Evolutionary conservation across 768 basidiomycete species (phyloP), one percentile per base, ranked within the genome.

Genomic region (Lactarius trivialis): DNA sequence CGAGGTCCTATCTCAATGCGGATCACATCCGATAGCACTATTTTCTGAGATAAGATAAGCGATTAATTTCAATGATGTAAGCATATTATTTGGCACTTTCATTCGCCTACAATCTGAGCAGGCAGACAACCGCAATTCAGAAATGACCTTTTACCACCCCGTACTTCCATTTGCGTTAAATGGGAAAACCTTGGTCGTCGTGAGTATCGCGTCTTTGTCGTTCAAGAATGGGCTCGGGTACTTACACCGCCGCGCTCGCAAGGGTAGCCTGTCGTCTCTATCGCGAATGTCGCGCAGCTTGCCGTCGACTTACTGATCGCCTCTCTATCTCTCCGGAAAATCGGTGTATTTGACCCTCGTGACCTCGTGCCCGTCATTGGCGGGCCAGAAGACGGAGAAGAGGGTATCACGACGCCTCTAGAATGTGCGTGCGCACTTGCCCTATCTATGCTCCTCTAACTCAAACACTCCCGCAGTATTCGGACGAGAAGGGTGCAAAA

Each of bases 211-310:
- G 7, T 28, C 28, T 32, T 26, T 48, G n/a, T 15, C 36, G 17
- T 49, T 55, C 28, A 49, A 54, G 43, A 21, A 49, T 37, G 14
- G n/a, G n/a, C 9, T 24, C 7, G 17, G 33, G 15, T 14, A 59
- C 61, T 62, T 24, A 48, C 39, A 26, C 37, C 53, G 32, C 37
- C 53, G 32, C 9, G 26, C 9, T 53, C 48, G 43, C 68, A 71
- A 65, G 67, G 45, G 43, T 59, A 83, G 82, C 90, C 91, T 36
- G 70, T 91, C 49, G 88, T 93, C 12, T 91, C 91, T 6, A 82
- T 83, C 12, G 91, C 88, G 53, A 93, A 93, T 74, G 81, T 93
- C 48, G 78, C 84, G n/a, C 91, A 93, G 69, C 78, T 93, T 14
- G 82, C 89, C 0, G 83, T 76, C 11, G 91, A 93, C 73, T 74